Conservation (phyloP, 2,329 filamentous ascomycete genomes). For the Capronia americana region DNA sequence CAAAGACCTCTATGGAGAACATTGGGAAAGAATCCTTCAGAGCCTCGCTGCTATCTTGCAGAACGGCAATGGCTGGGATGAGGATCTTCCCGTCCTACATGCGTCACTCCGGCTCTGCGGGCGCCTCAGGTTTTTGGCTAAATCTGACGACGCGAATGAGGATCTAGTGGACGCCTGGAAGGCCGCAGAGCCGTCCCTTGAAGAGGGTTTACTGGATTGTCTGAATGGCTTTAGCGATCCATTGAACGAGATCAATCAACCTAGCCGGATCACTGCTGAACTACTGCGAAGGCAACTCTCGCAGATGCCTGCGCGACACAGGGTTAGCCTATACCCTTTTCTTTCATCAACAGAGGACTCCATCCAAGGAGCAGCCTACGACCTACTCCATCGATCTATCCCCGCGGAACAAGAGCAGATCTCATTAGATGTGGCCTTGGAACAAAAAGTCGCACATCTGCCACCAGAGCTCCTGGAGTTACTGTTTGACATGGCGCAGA, state of each 20-base stretch:
- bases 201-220: constrained; percentile 55
- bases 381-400: constrained; percentile 79
- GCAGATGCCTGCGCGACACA: constrained; percentile 52
- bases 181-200: constrained; percentile 63
- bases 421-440: constrained; percentile 73
- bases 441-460: constrained; percentile 65
- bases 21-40: constrained; percentile 75
- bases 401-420: constrained; percentile 79
- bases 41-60: constrained; percentile 67
- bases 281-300: constrained; percentile 73
- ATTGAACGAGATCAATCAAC: constrained; percentile 53
- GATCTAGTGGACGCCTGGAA: constrained; percentile 79
- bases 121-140: constrained; percentile 64
- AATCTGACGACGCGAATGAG: constrained; percentile 67
- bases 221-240: constrained; percentile 67
- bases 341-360: constrained; percentile 75
- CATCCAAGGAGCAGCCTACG: constrained; percentile 81
- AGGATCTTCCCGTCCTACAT: constrained; percentile 68
- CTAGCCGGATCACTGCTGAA: constrained; percentile 76
- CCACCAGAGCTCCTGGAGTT: constrained; percentile 86
- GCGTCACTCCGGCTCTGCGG: constrained; percentile 74
- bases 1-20: constrained; percentile 81
- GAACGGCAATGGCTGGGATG: constrained; percentile 54
- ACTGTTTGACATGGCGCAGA: constrained; percentile 73
- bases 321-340: constrained; percentile 74